Evolutionary conservation across 306 rosid genomes (phyloP), one percentile per base, ranked within the genome.

Genomic region (Cicer pinnatifidum): DNA sequence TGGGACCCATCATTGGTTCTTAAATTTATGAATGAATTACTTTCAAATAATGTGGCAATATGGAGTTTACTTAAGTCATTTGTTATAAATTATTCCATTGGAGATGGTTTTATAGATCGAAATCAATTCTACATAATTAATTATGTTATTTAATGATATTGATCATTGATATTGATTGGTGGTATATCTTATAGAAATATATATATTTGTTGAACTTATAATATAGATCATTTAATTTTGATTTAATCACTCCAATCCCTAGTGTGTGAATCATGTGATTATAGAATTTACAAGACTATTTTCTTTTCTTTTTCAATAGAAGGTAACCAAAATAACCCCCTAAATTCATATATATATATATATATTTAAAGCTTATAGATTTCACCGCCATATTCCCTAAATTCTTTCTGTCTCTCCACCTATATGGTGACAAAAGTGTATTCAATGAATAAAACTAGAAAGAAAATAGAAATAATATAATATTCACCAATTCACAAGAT

Each of bases 401-500:
- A 35, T 54, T 46, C 66, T 58, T 58, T 20, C 41, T 16, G 12
- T 68, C 33, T 52, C 11, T 20, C n/a, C 6, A 50, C 46, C 19
- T 67, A 80, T 13, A 20, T 16, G 45, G 9, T 50, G 60, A 70
- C 83, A 71, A 71, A 71, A 44, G 28, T 40, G 1, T 51, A 16
- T 59, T 76, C 75, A 76, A 72, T 53, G 64, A 68, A 69, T 43
- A 54, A 67, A 72, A 60, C 23, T 7, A 51, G 38, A 33, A 59
- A 10, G 40, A 6, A 37, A 64, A 67, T n/a, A 19, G 51, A 71
- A 70, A 74, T 9, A 80, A 75, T 75, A 78, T 66, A 63, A 13
- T 58, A 75, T 64, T 41, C 35, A 61, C 19, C n/a, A 38, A 38
- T 13, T 71, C 75, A 59, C n/a, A 74, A 76, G 58, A 71, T 45